Conservation (phyloP, 2,329 filamentous ascomycete genomes). For the Furcasterigmium sp. region DNA sequence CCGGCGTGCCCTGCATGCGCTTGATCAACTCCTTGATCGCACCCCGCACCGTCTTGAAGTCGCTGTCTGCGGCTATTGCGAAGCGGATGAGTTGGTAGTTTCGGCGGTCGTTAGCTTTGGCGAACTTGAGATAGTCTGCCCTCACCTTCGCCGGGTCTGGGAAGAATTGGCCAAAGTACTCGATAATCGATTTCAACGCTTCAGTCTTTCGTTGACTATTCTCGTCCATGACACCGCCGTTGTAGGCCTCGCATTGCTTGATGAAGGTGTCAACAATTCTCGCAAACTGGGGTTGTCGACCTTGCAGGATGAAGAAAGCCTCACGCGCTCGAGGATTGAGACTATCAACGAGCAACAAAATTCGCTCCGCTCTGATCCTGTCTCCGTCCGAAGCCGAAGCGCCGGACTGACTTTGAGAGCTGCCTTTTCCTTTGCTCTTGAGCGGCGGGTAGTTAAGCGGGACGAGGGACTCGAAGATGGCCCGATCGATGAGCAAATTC, state of each 20-base stretch:
- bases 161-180: slow-evolving; percentile 68
- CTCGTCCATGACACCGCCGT: slow-evolving; percentile 76
- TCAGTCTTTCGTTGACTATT: slow-evolving; percentile 64
- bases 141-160: slow-evolving; percentile 69
- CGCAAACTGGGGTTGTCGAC: slow-evolving; percentile 68
- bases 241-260: slow-evolving; percentile 81
- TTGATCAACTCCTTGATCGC: slow-evolving; percentile 87
- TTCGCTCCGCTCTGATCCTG: slow-evolving; percentile 75
- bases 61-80: slow-evolving; percentile 76
- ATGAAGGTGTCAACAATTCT: slow-evolving; percentile 72
- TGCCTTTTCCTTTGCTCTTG: slow-evolving; percentile 57
- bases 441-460: slow-evolving; percentile 77
- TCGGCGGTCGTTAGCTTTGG: slow-evolving; percentile 83
- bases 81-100: slow-evolving; percentile 87
- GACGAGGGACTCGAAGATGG: slow-evolving; percentile 82
- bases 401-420: slow-evolving; percentile 39
- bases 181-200: slow-evolving; percentile 66
- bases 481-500: slow-evolving; percentile 76
- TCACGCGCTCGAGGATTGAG: slow-evolving; percentile 74
- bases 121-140: slow-evolving; percentile 82
- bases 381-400: slow-evolving; percentile 57
- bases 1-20: slow-evolving; percentile 65
- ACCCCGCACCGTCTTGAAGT: slow-evolving; percentile 86
- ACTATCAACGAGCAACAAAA: slow-evolving; percentile 74
- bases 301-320: slow-evolving; percentile 84